Percentiles rank a stretch among this genome's conserved stretches.
Conservation (phyloP, 2,329 filamentous ascomycete species). For the Rhynchosporium agropyri region DNA sequence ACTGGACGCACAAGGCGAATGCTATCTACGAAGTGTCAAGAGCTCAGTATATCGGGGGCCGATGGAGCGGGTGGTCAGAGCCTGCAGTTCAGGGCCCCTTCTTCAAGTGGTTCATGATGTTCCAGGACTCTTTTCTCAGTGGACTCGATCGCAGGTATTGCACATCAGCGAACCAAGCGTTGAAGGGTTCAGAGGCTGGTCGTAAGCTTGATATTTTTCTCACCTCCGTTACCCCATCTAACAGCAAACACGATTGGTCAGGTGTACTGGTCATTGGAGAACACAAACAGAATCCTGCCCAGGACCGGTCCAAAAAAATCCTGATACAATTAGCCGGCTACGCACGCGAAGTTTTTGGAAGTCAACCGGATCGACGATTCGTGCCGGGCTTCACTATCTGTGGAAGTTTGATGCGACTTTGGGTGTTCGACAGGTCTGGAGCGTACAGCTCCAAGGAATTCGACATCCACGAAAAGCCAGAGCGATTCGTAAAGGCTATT, state of each 20-base stretch:
- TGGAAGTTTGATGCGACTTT: constrained; percentile 39
- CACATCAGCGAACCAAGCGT: constrained; percentile 37
- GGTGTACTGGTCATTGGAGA: constrained; percentile 35
- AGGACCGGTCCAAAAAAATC: constrained; percentile 32
- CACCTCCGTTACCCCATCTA: constrained; percentile 22
- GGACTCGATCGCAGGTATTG: constrained; percentile 34
- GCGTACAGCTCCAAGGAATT: constrained; percentile 40
- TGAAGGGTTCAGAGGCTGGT: constrained; percentile 35
- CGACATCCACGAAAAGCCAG: constrained; percentile 35
- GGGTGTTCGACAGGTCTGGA: constrained; percentile 43
- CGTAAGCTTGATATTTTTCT: constrained; percentile 38
- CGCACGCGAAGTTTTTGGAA: constrained; percentile 38
- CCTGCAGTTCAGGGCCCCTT: constrained; percentile 33
- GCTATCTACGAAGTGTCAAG: constrained; percentile 36
- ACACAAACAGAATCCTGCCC: constrained; percentile 32
- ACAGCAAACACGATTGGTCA: constrained; percentile 32
- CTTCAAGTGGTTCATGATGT: constrained; percentile 36
- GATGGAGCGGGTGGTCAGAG: constrained; percentile 34
- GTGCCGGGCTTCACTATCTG: constrained; percentile 30
- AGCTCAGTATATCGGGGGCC: constrained; percentile 32
- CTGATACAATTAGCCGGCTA: constrained; percentile 38
- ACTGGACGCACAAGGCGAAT: constrained; percentile 30
- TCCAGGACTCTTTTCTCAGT: constrained; percentile 34
- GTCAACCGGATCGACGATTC: constrained; percentile 41
- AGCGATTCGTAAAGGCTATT: neutral